Percentiles rank a stretch among this genome's conserved stretches.
Conservation (phyloP, 352 stramenopile species). For the Vaucheria bursata region DNA sequence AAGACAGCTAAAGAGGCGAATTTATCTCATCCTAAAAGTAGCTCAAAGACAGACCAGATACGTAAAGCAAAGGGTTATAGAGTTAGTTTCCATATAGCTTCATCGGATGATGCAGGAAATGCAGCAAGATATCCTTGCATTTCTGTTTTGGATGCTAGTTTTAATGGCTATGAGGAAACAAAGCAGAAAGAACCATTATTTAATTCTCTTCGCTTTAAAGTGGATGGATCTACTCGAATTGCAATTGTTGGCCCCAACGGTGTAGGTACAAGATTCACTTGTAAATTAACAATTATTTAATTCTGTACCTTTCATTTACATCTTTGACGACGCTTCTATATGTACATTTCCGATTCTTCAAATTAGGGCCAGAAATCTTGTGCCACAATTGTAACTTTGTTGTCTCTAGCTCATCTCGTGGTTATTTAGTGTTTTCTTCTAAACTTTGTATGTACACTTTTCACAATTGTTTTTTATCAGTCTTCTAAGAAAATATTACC, state of each 20-base stretch:
- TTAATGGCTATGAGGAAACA: not conserved
- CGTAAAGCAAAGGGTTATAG: not conserved
- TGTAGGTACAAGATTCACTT: constrained; percentile 49
- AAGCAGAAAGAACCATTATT: not conserved
- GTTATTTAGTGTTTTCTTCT: no score
- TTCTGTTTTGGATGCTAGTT: not conserved
- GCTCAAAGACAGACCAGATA: not conserved
- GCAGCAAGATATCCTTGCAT: not conserved
- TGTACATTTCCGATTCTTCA: no score
- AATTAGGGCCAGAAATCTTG: no score
- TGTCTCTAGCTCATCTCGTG: no score
- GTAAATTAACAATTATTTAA: constrained; percentile 8
- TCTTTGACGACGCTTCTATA: no score
- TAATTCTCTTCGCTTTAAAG: constrained; percentile 42
- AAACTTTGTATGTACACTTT: no score
- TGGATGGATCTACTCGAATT: constrained; percentile 90
- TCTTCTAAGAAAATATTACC: no score
- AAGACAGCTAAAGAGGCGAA: not conserved
- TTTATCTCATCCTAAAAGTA: no score
- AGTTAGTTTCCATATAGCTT: not conserved
- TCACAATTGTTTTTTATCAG: no score
- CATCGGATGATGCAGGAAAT: not conserved
- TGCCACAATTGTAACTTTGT: no score
- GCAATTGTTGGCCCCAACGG: constrained; percentile 80
- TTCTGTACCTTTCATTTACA: not conserved